phyloP scores from a whole-genome alignment of 768 basidiomycete species.

The Piloderma croceum region DNA sequence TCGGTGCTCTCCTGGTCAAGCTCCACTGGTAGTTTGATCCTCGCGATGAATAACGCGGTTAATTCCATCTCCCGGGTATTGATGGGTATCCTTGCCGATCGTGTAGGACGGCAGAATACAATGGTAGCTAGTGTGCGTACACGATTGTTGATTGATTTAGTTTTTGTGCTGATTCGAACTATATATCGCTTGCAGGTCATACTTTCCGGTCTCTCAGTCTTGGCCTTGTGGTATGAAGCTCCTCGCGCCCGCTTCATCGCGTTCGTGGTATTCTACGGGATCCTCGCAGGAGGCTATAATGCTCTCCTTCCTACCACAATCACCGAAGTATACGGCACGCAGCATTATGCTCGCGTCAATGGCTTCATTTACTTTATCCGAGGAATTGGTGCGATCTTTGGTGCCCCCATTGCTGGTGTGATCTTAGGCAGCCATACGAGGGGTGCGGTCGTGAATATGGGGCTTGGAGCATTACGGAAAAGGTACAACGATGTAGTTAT shows the following conservation, averaged over 20 bases:
- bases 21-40: slow-evolving; percentile 31
- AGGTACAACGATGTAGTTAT: slow-evolving; percentile 34
- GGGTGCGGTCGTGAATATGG: slow-evolving; percentile 1
- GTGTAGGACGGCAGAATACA: slow-evolving; percentile 40
- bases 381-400: slow-evolving; percentile 35
- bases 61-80: slow-evolving; percentile 36
- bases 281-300: slow-evolving; percentile 42
- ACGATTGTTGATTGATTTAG: no score
- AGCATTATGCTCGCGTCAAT: slow-evolving; percentile 39
- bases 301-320: slow-evolving; percentile 39
- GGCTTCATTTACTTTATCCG: slow-evolving; percentile 38
- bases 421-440: slow-evolving; percentile 30
- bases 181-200: slow-evolving; percentile 24
- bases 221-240: slow-evolving; percentile 39
- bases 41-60: slow-evolving; percentile 38
- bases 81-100: slow-evolving; percentile 39
- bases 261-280: slow-evolving; percentile 37
- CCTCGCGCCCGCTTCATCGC: slow-evolving; percentile 32
- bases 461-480: slow-evolving; percentile 14
- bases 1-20: slow-evolving; percentile 34
- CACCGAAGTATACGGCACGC: slow-evolving; percentile 37
- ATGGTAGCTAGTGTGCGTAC: slow-evolving; percentile 34
- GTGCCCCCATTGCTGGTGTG: slow-evolving; percentile 38
- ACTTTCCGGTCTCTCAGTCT: slow-evolving; percentile 33
- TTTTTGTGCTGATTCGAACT: slow-evolving; percentile 1